Evolutionary conservation across 129 eudicot genomes (phyloP), one percentile per base, ranked within the genome.

Genomic region (Erigeron canadensis): DNA sequence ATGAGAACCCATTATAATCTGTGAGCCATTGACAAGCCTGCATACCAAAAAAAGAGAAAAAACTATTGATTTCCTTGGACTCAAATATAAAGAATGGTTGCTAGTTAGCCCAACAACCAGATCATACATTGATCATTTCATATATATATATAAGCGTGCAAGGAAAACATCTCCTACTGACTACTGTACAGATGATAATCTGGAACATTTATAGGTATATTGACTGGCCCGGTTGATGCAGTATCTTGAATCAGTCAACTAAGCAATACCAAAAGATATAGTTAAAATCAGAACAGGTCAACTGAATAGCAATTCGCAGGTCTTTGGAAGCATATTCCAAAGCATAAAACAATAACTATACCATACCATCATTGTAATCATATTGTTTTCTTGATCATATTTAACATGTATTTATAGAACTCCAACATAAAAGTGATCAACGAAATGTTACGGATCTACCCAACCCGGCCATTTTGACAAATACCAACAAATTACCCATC

Each of bases 21-120:
- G 12, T 43, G 67, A 50, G 13, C 50, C 39, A 16, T 23, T 56
- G 41, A 75, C 65, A 55, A 67, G 43, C 82, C 82, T 71, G 73
- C 57, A 69, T 22, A 77, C 22, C 48, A 40, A 17, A 41, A 28
- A 28, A 61, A 65, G 11, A 43, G 39, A 40, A 53, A 48, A 7
- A n/a, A 22, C 48, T 39, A 45, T 34, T 7, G 19, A 23, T 57
- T 37, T 37, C 34, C 48, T 46, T 21, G 44, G 15, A 66, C 66
- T 3, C 55, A 54, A 13, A 7, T 40, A 19, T 28, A 28, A 28
- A 28, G 34, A 28, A 28, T 23, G 28, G 46, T 67, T 74, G 17
- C 28, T 13, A 40, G 39, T 54, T 64, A 54, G 58, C 43, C 63
- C 38, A 50, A 54, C 22, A 65, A 64, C 55, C 73, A 55, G 28